Conservation (phyloP, 495 filamentous ascomycete species). For the Talaromyces stipitatus region DNA sequence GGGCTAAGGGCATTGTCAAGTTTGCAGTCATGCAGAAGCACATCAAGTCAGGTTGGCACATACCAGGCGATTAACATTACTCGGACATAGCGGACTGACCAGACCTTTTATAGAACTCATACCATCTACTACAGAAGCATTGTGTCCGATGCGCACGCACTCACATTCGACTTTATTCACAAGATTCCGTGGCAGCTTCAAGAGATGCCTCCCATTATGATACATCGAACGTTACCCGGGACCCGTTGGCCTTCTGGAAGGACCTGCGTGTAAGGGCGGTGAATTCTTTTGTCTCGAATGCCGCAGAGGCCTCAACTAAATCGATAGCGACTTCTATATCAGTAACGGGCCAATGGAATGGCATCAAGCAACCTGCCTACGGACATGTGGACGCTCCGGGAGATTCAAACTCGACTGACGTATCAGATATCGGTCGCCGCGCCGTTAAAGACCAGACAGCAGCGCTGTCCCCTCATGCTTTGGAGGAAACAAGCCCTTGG, state of each 20-base stretch:
- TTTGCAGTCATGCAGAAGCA: neutral
- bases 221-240: neutral
- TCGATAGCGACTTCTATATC: neutral
- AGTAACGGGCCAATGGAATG: neutral
- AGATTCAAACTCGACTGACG: neutral
- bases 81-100: neutral
- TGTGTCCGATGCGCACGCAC: neutral
- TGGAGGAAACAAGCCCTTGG: neutral
- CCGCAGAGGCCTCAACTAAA: neutral
- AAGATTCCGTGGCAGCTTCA: neutral
- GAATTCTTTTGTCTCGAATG: neutral
- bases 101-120: neutral
- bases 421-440: neutral
- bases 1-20: conserved; percentile 28
- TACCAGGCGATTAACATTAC: neutral
- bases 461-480: neutral
- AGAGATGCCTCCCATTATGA: neutral
- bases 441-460: neutral
- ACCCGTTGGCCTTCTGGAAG: neutral
- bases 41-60: conserved; percentile 1
- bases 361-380: neutral
- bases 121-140: neutral
- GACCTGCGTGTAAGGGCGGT: neutral
- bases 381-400: neutral
- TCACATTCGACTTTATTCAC: neutral